Conservation (phyloP, 495 filamentous ascomycete species). For the Mycothermus thermophilus region DNA sequence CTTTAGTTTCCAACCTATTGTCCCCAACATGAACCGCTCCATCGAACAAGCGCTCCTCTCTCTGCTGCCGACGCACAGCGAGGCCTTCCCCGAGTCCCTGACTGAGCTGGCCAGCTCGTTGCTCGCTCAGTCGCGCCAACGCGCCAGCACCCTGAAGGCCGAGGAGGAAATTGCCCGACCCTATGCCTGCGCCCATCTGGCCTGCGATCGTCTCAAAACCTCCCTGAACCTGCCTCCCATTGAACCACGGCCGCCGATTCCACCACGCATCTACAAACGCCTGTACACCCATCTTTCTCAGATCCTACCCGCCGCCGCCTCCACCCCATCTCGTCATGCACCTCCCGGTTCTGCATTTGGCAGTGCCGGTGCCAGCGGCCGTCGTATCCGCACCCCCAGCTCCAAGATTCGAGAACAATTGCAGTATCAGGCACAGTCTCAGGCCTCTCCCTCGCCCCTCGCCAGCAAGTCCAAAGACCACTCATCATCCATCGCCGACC, state of each 20-base stretch:
- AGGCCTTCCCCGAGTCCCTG: slow-evolving; percentile 58
- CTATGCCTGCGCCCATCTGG: slow-evolving; percentile 84
- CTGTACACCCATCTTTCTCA: slow-evolving; percentile 69
- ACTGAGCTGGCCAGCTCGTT: slow-evolving; percentile 64
- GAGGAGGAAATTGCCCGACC: slow-evolving; percentile 80
- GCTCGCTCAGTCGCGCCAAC: slow-evolving; percentile 72
- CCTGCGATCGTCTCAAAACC: slow-evolving; percentile 76
- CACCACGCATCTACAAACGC: slow-evolving; percentile 69
- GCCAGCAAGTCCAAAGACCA: slow-evolving; percentile 3
- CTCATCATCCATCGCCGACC: slow-evolving; percentile 21
- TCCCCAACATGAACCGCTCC: slow-evolving; percentile 50
- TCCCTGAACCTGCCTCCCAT: slow-evolving; percentile 73
- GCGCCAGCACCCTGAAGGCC: slow-evolving; percentile 62
- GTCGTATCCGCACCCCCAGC: slow-evolving; percentile 18
- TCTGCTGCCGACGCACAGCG: slow-evolving; percentile 64
- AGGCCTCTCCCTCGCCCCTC: slow-evolving; percentile 8
- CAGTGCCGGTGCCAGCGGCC: no score
- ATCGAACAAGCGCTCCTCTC: slow-evolving; percentile 63
- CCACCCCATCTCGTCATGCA: slow-evolving; percentile 12
- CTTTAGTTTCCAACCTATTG: no score
- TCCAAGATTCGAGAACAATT: slow-evolving; percentile 20
- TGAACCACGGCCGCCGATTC: slow-evolving; percentile 66
- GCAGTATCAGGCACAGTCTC: slow-evolving; percentile 1
- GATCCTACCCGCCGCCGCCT: slow-evolving; percentile 39
- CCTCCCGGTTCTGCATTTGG: slow-evolving; percentile 10